Base-by-base conservation (phyloP, 1,284 basidiomycete species). In the Sanghuangporus sanghuang region DNA sequence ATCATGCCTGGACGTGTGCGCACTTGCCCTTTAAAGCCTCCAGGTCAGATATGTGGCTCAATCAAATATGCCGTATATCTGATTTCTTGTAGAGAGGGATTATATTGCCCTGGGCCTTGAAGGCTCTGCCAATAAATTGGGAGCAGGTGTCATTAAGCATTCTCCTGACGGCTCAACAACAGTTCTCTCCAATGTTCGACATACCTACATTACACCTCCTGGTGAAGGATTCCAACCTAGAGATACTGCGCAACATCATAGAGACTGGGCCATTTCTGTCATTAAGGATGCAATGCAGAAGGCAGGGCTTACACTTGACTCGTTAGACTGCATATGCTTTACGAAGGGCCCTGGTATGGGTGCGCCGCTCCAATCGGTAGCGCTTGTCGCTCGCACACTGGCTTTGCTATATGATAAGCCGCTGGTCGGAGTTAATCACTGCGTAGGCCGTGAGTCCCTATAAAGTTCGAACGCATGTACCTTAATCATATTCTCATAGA, bases 331-430 rank as follows among this genome's bases (percentile, higher is more conserved):
- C 69, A 96, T 99, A 59, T 98, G 96, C 72, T 99, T 89, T 73
- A 99, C 96, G 0, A 96, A 98, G 81, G 96, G 96, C 1, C 97
- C 97, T 6, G 97, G 97, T 0, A 99, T 99, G 97, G 97, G 97
- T 57, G 95, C 95, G 50, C 96, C 96, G 0, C 77, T 99, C 14
- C 95, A 97, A 71, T 95, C 95, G 2, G 95, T 98, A 16, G 96
- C 95, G 0, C 78, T 99, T 27, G 93, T 99, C n/a, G 96, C 97
- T 1, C 84, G 97, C 55, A 98, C 94, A 0, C 80, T 99, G 16
- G 89, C 94, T 0, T 81, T 96, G 18, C 77, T 99, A 65, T 96
- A 92, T 76, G 76, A 86, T 70, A 97, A 97, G 72, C 97, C 97
- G 1, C 81, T 99, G 7, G 87, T 99, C 3, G 96, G 95, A 2